Conservation (phyloP, 768 basidiomycete species). For the Phlebiopsis flavidoalba region DNA sequence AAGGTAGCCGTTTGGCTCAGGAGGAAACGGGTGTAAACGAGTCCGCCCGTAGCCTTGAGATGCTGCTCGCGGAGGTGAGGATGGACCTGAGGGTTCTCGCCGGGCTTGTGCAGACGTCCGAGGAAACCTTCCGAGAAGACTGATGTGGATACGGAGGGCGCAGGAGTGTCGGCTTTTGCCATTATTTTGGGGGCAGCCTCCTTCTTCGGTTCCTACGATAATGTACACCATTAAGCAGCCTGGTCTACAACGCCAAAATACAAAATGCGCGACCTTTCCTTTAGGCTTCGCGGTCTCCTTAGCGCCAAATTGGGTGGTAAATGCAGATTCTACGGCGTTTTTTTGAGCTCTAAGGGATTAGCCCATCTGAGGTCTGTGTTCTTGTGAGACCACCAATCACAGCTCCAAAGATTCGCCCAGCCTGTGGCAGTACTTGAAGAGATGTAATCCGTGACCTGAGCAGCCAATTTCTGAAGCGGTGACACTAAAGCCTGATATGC, state of each 20-base stretch:
- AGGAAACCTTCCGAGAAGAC: conserved; percentile 97
- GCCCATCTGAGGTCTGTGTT: conserved; percentile 72
- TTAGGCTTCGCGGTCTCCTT: conserved; percentile 66
- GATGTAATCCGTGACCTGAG: conserved; percentile 53
- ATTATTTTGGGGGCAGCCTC: conserved; percentile 27
- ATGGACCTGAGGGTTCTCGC: conserved; percentile 85
- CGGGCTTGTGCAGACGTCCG: conserved; percentile 86
- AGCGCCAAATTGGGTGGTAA: conserved; percentile 62
- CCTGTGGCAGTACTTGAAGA: conserved; percentile 49
- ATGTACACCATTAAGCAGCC: neutral
- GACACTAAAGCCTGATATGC: conserved; percentile 67
- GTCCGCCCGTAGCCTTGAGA: conserved; percentile 70
- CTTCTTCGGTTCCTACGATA: conserved; percentile 46
- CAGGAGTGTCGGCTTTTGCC: conserved; percentile 30
- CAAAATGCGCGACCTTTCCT: conserved; percentile 42
- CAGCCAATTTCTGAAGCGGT: conserved; percentile 57
- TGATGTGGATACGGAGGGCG: conserved; percentile 40
- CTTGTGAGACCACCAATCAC: conserved; percentile 62
- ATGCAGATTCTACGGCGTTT: conserved; percentile 68
- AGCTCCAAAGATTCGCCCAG: conserved; percentile 73
- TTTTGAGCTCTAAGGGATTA: conserved; percentile 79
- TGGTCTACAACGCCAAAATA: neutral
- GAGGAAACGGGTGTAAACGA: conserved; percentile 94
- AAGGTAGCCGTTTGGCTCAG: conserved; percentile 95
- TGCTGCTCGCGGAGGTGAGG: conserved; percentile 77